Evolutionary conservation across 129 eudicot species (phyloP), one percentile per base, ranked within the genome.

Genomic region (Tagetes patula): DNA sequence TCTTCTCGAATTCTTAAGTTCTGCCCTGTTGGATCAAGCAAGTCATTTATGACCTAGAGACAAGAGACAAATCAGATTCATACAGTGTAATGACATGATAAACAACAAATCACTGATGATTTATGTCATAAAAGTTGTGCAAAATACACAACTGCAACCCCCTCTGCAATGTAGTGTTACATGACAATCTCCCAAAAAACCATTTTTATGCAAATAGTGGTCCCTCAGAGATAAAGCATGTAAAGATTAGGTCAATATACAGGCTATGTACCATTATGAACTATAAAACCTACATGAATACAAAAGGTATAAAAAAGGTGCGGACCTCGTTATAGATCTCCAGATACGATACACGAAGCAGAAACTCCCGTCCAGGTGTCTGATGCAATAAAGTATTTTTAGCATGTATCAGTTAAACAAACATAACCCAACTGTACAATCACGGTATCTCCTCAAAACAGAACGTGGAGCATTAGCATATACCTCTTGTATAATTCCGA

Each of bases 21-120:
- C 79, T 92, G 96, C 56, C 98, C 98, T 1, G 87, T 87, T 71
- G 98, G 91, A 87, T 92, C 73, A 75, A 92, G 95, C 95, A 92
- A 85, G 83, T 89, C 96, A 70, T 92, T 89, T 83, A 92, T 85
- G 65, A 92, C 96, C 97, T 89, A 70, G 41, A 41, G 64, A 76
- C 58, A 61, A 36, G 52, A 70, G 52, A 34, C 13, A 46, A 47
- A 11, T 42, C 52, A 76, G 62, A 45, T 49, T 66, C 56, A 65
- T 69, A 9, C 37, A 36, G 39, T 55, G 75, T 45, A 76, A 34
- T 10, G 75, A 56, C 50, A 46, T 58, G 32, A 58, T 60, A 65
- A 31, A 3, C 53, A 48, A 20, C 46, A 58, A 52, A 2, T 49
- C 30, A 46, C n/a, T 32, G 8, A 62, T 43, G 43, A 42, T 56